These are phyloP conservation scores for Ustanciosporium gigantosporum DNA, from an alignment of 1,284 basidiomycete genomes.

Conservation along the genomic window DNA sequence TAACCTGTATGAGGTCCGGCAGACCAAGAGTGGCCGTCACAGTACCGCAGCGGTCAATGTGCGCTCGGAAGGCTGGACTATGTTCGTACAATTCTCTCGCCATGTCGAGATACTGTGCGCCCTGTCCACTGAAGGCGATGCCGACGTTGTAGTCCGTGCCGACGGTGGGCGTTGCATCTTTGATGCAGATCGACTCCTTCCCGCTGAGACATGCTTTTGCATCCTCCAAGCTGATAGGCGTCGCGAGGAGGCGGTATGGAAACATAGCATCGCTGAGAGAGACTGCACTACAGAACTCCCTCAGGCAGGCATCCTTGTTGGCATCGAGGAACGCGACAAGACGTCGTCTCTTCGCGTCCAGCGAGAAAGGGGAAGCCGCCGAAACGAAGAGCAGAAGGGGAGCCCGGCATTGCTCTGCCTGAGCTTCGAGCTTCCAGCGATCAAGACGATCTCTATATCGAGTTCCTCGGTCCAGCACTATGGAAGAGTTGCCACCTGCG, in stretches of 20 bases:
- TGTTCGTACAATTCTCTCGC: slow-evolving; percentile 21
- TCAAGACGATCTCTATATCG: slow-evolving; percentile 7
- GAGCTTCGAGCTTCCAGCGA: slow-evolving; percentile 3
- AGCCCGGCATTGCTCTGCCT: neutral
- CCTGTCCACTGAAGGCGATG: slow-evolving; percentile 40
- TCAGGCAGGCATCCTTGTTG: slow-evolving; percentile 6
- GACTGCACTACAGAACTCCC: slow-evolving; percentile 33
- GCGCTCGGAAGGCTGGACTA: slow-evolving; percentile 14
- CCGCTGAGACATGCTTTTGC: slow-evolving; percentile 16
- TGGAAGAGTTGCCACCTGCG: slow-evolving; percentile 38
- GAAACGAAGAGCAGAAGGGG: slow-evolving; percentile 22
- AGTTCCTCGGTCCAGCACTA: slow-evolving; percentile 28
- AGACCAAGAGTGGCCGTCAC: slow-evolving; percentile 12
- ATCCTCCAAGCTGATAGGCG: slow-evolving; percentile 9
- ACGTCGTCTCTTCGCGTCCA: slow-evolving; percentile 24
- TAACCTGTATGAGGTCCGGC: slow-evolving; percentile 20
- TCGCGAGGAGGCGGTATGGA: slow-evolving; percentile 14
- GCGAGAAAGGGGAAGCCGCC: slow-evolving; percentile 26
- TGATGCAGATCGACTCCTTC: slow-evolving; percentile 18
- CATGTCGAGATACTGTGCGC: slow-evolving; percentile 41
- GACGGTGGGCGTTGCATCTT: neutral
- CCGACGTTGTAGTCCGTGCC: slow-evolving; percentile 1
- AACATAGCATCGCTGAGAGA: slow-evolving; percentile 30
- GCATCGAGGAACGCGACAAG: slow-evolving; percentile 21
- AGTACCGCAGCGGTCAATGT: slow-evolving; percentile 25